These are phyloP conservation scores for Gossypium bickii DNA, from an alignment of 345 rosid genomes.

Conservation along the genomic window DNA sequence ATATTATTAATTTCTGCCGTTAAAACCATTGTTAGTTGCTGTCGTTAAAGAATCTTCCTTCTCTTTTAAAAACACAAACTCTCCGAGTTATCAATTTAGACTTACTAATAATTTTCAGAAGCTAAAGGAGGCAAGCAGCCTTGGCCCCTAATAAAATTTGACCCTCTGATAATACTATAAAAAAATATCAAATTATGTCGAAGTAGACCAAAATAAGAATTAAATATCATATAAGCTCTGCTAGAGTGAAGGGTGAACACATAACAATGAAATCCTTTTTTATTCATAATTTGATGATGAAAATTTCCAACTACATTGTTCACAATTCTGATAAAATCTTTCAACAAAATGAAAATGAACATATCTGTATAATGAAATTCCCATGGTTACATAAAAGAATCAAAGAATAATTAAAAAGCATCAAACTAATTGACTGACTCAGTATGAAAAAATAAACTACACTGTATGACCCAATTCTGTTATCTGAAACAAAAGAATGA, in stretches of 20 bases:
- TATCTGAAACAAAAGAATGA: constrained; percentile 59
- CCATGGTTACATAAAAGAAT: constrained; percentile 6
- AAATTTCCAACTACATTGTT: background rate
- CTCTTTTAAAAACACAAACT: too few relatives aligned
- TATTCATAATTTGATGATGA: background rate
- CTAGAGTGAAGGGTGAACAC: background rate
- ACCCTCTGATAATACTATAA: too few relatives aligned
- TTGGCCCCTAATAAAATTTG: too few relatives aligned
- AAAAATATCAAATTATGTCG: too few relatives aligned
- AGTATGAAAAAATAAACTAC: constrained; percentile 2
- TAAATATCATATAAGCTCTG: too few relatives aligned
- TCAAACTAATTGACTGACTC: constrained; percentile 1
- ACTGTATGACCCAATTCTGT: constrained; percentile 13
- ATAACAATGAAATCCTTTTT: background rate
- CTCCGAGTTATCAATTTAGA: too few relatives aligned
- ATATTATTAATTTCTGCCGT: too few relatives aligned
- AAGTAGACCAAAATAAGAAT: too few relatives aligned
- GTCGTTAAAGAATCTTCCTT: too few relatives aligned
- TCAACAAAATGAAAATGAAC: background rate
- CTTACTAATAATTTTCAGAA: too few relatives aligned
- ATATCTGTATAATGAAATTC: background rate
- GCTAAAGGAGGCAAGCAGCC: too few relatives aligned
- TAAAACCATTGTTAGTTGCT: too few relatives aligned
- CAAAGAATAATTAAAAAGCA: constrained; percentile 9
- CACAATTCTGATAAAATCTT: background rate